Conservation (phyloP, 345 rosid genomes). For the Arabidopsis thaliana region DNA sequence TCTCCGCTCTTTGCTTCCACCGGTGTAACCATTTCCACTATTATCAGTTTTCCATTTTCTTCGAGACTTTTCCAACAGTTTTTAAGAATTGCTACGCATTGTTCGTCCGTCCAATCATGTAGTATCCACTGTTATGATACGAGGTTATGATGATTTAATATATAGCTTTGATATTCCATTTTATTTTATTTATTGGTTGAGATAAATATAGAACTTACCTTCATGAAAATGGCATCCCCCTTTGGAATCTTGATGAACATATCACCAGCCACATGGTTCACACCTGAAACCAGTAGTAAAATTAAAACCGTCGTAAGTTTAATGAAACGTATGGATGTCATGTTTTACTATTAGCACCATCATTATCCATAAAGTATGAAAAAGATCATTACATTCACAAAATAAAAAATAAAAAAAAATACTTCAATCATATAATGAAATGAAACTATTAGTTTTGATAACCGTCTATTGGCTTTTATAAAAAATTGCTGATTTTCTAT, state of each 20-base stretch:
- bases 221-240: conserved; percentile 82
- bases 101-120: conserved; percentile 49
- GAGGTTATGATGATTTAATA: background rate
- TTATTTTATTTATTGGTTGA: background rate
- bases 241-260: conserved; percentile 65
- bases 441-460: too few species aligned
- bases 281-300: conserved; percentile 45
- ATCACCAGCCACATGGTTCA: conserved; percentile 41
- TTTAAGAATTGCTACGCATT: conserved; percentile 47
- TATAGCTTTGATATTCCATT: background rate
- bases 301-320: background rate
- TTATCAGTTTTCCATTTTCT: conserved; percentile 45
- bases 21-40: conserved; percentile 48
- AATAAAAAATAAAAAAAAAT: too few species aligned
- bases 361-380: background rate
- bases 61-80: conserved; percentile 52
- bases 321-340: background rate
- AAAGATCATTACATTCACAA: too few species aligned
- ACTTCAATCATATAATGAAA: too few species aligned
- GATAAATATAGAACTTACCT: conserved; percentile 47
- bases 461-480: too few species aligned
- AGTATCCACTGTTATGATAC: conserved; percentile 41
- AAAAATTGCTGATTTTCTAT: too few species aligned
- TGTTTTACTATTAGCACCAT: background rate
- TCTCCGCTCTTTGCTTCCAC: conserved; percentile 10